Conservation (phyloP, 208 protist genomes). For the Trypanosoma vivax region DNA sequence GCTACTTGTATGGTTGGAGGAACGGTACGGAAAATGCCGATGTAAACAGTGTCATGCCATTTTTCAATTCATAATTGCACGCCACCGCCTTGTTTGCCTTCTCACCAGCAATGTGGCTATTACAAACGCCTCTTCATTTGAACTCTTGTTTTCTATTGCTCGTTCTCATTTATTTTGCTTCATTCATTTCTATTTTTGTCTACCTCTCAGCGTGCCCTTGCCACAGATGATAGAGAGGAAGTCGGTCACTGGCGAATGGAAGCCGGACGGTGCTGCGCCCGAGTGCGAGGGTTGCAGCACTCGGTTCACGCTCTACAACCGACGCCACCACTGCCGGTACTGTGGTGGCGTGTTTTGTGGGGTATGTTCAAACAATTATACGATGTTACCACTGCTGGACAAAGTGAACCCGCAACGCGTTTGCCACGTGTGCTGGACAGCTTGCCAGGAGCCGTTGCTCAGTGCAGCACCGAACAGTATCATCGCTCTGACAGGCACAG, state of each 20-base stretch:
- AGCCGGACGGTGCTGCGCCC: slow-evolving; percentile 15
- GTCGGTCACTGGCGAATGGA: slow-evolving; percentile 21
- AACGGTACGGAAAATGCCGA: too few species aligned
- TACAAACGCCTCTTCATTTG: too few species aligned
- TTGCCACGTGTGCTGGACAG: slow-evolving; percentile 23
- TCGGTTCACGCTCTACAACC: slow-evolving; percentile 22
- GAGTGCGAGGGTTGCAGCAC: slow-evolving; percentile 27
- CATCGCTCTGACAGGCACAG: too few species aligned
- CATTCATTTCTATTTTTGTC: slow-evolving; percentile 7
- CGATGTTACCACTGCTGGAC: slow-evolving; percentile 16
- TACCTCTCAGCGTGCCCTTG: neutral
- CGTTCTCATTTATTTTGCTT: too few species aligned
- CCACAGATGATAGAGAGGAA: neutral
- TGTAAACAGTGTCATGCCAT: too few species aligned
- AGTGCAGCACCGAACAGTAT: neutral
- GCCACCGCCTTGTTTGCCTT: too few species aligned
- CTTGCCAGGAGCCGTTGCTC: too few species aligned
- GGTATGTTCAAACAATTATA: slow-evolving; percentile 22
- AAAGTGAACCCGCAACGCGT: slow-evolving; percentile 31
- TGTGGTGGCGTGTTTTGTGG: slow-evolving; percentile 42
- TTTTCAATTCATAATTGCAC: too few species aligned
- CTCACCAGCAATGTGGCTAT: too few species aligned
- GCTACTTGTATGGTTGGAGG: too few species aligned
- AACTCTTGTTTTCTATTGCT: too few species aligned
- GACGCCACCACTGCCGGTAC: slow-evolving; percentile 32